Conservation (phyloP, 164 flowering plant species). For the Paratinospora sagittata region DNA sequence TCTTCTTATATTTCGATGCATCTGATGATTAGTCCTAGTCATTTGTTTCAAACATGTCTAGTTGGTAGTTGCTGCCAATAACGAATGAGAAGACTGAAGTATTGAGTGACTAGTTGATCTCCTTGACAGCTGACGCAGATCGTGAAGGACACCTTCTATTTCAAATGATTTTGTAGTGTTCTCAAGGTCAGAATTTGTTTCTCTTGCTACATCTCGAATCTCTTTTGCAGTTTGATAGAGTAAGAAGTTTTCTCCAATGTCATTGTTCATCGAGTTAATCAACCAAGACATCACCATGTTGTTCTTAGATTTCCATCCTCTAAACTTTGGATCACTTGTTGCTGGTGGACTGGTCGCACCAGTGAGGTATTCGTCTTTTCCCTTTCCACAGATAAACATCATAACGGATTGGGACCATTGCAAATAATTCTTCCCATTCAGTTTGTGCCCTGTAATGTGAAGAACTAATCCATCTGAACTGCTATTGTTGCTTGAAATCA, state of each 20-base stretch:
- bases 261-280: constrained; percentile 9
- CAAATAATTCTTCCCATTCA: too few species aligned
- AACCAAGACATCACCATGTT: constrained; percentile 11
- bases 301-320: not conserved
- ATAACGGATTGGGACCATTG: too few species aligned
- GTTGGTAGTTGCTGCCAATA: not conserved
- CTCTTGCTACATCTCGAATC: not conserved
- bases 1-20: not conserved
- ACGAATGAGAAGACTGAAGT: not conserved
- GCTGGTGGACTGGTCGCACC: not conserved
- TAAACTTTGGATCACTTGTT: not conserved
- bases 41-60: not conserved
- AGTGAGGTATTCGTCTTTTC: not conserved
- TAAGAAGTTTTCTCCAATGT: constrained; percentile 1
- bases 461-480: too few species aligned
- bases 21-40: not conserved
- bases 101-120: not conserved
- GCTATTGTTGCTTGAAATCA: too few species aligned
- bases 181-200: not conserved
- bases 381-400: not conserved
- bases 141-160: not conserved
- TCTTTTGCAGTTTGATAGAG: constrained; percentile 3
- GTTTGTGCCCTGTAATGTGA: too few species aligned
- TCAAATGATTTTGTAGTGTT: too few species aligned
- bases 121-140: not conserved